Percentiles rank a stretch among this genome's conserved stretches.
phyloP scores from a whole-genome alignment of 306 rosid species.

The Rosa rugosa region DNA sequence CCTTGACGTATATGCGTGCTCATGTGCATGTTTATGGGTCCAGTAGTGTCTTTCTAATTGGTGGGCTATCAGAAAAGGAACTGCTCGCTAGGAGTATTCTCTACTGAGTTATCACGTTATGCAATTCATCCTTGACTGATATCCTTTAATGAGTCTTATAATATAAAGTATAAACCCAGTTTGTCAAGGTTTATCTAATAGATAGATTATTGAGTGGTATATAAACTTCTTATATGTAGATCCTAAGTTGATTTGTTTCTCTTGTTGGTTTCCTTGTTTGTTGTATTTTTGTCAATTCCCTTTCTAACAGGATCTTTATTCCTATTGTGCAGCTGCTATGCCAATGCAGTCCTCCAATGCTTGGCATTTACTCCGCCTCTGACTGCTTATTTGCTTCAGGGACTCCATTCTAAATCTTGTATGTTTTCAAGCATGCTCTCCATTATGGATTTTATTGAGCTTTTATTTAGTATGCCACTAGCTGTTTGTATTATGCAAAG shows the following conservation, averaged over 20 bases:
- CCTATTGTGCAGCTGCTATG: conserved; percentile 76
- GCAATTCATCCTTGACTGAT: neutral
- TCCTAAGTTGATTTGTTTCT: neutral
- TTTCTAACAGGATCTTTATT: conserved; percentile 1
- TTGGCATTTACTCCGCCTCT: conserved; percentile 90
- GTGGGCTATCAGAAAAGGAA: neutral
- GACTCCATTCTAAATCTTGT: conserved; percentile 82
- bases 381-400: conserved; percentile 89
- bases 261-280: neutral
- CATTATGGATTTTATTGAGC: conserved; percentile 14
- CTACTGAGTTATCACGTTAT: neutral
- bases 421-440: conserved; percentile 33
- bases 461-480: conserved; percentile 12
- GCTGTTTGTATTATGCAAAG: conserved; percentile 18
- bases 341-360: conserved; percentile 95
- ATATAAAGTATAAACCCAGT: neutral
- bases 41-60: neutral
- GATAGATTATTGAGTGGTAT: neutral
- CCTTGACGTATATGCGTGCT: neutral
- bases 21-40: neutral
- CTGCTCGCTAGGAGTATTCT: neutral
- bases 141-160: neutral
- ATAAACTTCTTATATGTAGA: neutral
- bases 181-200: neutral
- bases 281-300: neutral